phyloP scores from a whole-genome alignment of 345 rosid genomes.

The Litchi chinensis region DNA sequence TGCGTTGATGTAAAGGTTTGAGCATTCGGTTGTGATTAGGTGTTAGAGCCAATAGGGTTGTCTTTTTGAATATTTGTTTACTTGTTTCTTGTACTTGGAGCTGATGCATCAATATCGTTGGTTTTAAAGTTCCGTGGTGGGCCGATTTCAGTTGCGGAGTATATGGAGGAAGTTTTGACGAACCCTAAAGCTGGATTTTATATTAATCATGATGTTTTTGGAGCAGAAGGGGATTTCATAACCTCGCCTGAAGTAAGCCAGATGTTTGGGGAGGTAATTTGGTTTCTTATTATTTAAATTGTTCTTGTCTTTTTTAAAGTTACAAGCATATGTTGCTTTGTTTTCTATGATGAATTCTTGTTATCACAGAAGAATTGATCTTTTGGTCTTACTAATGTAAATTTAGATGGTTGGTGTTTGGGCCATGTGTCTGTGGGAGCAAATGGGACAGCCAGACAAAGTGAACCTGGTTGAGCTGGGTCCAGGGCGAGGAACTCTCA shows the following conservation, averaged over 20 bases:
- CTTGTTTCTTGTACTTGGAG: conserved; percentile 11
- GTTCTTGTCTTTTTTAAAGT: conserved; percentile 6
- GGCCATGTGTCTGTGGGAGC: conserved; percentile 95
- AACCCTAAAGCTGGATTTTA: conserved; percentile 90
- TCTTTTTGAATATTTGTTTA: not conserved
- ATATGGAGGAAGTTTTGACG: conserved; percentile 94
- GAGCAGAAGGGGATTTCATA: conserved; percentile 90
- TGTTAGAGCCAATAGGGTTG: not conserved
- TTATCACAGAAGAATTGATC: not conserved
- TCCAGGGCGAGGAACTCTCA: conserved; percentile 93
- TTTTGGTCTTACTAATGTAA: conserved; percentile 12
- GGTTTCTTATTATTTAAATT: not conserved
- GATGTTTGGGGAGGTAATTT: conserved; percentile 89
- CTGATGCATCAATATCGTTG: conserved; percentile 19
- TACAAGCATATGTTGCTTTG: not conserved
- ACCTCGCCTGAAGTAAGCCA: conserved; percentile 98
- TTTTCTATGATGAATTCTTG: not conserved
- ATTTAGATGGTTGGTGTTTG: conserved; percentile 85
- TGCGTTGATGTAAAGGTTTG: not conserved
- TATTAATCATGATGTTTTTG: conserved; percentile 91
- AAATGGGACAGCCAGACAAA: conserved; percentile 78
- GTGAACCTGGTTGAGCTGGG: conserved; percentile 93
- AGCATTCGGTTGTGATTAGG: not conserved
- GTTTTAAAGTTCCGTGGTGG: conserved; percentile 79
- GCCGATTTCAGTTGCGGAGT: conserved; percentile 89